Conservation (phyloP, 2,329 filamentous ascomycete genomes). For the Sporothrix luriei region DNA sequence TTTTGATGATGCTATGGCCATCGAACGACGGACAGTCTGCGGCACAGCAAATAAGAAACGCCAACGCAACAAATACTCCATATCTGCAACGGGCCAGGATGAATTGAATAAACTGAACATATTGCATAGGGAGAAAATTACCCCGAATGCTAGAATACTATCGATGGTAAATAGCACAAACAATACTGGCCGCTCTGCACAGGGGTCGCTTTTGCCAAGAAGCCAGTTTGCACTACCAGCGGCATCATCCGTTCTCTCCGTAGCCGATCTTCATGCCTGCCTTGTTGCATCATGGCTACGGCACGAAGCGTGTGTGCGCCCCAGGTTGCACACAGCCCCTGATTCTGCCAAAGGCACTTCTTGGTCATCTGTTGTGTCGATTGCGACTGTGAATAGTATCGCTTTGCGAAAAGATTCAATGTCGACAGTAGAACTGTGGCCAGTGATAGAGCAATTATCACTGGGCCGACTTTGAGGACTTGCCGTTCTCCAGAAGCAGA, state of each 20-base stretch:
- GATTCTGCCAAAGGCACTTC: neutral
- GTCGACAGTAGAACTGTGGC: too few relatives aligned
- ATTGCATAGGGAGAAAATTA: neutral
- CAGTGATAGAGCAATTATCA: too few relatives aligned
- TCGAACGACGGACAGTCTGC: neutral
- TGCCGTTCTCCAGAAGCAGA: neutral
- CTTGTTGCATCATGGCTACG: neutral
- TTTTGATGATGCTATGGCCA: neutral
- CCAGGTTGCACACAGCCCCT: constrained; percentile 9
- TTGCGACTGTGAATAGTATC: neutral
- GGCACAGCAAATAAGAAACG: constrained; percentile 7
- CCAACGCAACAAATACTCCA: neutral
- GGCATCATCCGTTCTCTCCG: constrained; percentile 14
- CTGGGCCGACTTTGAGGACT: neutral
- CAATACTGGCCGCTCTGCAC: neutral
- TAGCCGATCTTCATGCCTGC: neutral
- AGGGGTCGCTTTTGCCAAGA: constrained; percentile 8
- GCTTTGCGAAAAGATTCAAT: neutral
- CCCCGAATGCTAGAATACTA: too few relatives aligned
- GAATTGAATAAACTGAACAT: neutral
- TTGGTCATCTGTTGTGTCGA: too few relatives aligned
- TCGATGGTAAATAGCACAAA: neutral
- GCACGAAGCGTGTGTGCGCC: constrained; percentile 8
- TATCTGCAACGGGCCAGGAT: neutral
- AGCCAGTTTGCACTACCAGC: constrained; percentile 12